These are phyloP conservation scores for Astrothelium macrocarpum DNA, from an alignment of 495 filamentous ascomycete genomes.

Conservation along the genomic window DNA sequence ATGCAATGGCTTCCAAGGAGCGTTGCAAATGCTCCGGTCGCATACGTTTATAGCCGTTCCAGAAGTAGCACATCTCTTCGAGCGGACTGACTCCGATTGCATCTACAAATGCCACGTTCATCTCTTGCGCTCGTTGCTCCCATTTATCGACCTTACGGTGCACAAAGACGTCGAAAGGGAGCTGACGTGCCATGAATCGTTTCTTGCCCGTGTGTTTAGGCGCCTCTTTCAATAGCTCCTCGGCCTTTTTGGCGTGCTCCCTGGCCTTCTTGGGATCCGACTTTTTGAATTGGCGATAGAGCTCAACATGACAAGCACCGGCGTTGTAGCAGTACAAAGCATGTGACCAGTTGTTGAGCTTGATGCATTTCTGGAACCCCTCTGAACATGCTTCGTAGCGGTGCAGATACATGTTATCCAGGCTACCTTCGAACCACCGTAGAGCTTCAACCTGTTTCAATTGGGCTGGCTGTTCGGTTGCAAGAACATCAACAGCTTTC, in stretches of 20 bases:
- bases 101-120: slow-evolving; percentile 63
- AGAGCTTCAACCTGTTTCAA: slow-evolving; percentile 80
- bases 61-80: slow-evolving; percentile 95
- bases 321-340: slow-evolving; percentile 86
- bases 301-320: slow-evolving; percentile 63
- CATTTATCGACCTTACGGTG: slow-evolving; percentile 79
- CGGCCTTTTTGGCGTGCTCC: slow-evolving; percentile 53
- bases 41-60: slow-evolving; percentile 80
- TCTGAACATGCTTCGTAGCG: slow-evolving; percentile 60
- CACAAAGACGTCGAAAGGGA: slow-evolving; percentile 88
- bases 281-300: slow-evolving; percentile 56
- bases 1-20: slow-evolving; percentile 53
- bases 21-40: slow-evolving; percentile 49
- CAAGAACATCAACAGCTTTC: slow-evolving; percentile 56
- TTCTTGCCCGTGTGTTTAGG: slow-evolving; percentile 75
- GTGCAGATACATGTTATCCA: slow-evolving; percentile 72
- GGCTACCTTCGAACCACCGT: slow-evolving; percentile 71
- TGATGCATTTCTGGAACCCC: slow-evolving; percentile 56
- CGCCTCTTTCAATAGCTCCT: slow-evolving; percentile 59
- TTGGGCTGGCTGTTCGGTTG: slow-evolving; percentile 48
- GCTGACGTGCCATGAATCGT: slow-evolving; percentile 74
- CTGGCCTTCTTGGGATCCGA: slow-evolving; percentile 42
- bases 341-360: slow-evolving; percentile 85
- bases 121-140: slow-evolving; percentile 66
- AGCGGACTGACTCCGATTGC: slow-evolving; percentile 74